Base-by-base conservation (phyloP, 2,329 filamentous ascomycete genomes). In the Penicillium capsulatum region DNA sequence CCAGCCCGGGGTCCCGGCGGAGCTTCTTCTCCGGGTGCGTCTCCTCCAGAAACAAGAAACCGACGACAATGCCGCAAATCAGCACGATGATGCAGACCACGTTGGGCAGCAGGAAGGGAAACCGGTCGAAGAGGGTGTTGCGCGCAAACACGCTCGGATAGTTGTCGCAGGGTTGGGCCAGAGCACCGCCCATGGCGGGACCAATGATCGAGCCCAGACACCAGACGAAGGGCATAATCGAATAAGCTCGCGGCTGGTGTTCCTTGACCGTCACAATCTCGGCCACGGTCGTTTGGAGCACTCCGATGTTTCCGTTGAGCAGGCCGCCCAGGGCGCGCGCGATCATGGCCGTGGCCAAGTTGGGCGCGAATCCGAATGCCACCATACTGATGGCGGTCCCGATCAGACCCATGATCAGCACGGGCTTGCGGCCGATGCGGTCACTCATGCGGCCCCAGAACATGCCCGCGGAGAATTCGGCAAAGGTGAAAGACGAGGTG, bases 201-300 rank as follows among this genome's bases (percentile, higher is more conserved):
- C 92, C 92, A 53, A 96, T 75, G 55, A 97, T 95, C 17, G 91
- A 95, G 74, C 92, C 92, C 59, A 98, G 76, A 61, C 90, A 96
- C 92, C 92, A 98, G 17, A 97, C 87, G 62, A 95, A 88, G 5
- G 92, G 92, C 89, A 98, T 96, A 53, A 97, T 90, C 9, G 91
- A 88, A 68, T 94, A 98, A 34, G 91, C 92, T 55, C 87, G 86
- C 53, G 90, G 85, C 65, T 97, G 90, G 63, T 97, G 89, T 64
- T 91, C 85, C 68, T 95, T 94, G 44, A 86, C 83, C 3, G 87
- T 95, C 17, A 97, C 84, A 44, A 98, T 76, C 65, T 98, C 92
- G 13, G 88, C 88, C 26, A 98, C 89, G 0, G 91, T 97, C 4
- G 91, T 97, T 63, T 96, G 88, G 52, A 97, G 74, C 3, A 96